These are phyloP conservation scores for Neurospora tetraspora DNA, from an alignment of 495 filamentous ascomycete genomes.

Conservation along the genomic window DNA sequence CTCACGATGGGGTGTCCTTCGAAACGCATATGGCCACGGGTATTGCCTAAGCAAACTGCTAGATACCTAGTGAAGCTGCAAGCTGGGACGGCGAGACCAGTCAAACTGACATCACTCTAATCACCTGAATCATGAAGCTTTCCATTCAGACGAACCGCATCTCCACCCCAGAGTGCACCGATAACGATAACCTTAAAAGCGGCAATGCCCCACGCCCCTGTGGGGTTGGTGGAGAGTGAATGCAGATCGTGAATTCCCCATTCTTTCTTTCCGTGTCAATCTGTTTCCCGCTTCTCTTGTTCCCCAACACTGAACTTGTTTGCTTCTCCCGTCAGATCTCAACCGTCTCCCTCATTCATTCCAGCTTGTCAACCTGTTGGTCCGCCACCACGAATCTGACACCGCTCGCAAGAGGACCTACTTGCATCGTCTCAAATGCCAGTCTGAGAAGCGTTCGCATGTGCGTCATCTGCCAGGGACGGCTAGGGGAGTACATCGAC, in stretches of 20 bases:
- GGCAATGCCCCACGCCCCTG: background rate
- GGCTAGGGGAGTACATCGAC: background rate
- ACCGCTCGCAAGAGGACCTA: background rate
- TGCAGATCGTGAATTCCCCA: background rate
- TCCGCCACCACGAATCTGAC: background rate
- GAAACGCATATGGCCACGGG: background rate
- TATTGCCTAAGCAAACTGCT: background rate
- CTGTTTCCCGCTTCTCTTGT: background rate
- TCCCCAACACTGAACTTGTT: background rate
- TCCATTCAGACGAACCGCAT: background rate
- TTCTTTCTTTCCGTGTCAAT: background rate
- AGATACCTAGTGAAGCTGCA: background rate
- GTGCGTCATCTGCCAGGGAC: background rate
- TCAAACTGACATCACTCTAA: background rate
- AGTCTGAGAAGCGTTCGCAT: background rate
- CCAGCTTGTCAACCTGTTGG: background rate
- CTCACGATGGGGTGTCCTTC: background rate
- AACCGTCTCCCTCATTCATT: background rate
- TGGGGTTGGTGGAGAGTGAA: background rate
- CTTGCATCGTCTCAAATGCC: background rate
- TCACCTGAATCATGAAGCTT: background rate
- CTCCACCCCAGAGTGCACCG: background rate
- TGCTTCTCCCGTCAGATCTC: background rate
- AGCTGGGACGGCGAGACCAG: background rate
- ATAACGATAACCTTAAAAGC: slow-evolving; percentile 1